Evolutionary conservation across 768 basidiomycete genomes (phyloP), one percentile per base, ranked within the genome.

Genomic region (Suillus occidentalis): DNA sequence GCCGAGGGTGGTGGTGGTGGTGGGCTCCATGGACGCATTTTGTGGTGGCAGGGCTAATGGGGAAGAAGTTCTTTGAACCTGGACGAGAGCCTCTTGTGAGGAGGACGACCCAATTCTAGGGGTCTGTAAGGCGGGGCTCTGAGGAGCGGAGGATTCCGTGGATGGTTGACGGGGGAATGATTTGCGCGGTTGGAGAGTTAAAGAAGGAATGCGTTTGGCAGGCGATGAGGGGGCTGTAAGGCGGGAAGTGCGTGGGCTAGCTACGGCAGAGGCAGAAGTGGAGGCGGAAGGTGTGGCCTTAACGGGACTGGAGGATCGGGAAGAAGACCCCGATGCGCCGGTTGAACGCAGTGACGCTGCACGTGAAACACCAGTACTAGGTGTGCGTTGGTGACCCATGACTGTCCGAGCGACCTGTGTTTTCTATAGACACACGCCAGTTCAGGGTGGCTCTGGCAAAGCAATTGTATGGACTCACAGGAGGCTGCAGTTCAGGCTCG

Each of bases 281-380:
- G 75, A 66, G 18, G 72, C 63, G 8, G 76, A 71, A 18, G 63
- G 13, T 0, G 58, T 59, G 40, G 82, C 76, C 71, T 89, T 89
- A 31, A 78, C 80, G 22, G 91, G 91, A 72, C 90, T 92, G 5
- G 77, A 75, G 8, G 91, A 85, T 22, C 91, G 87, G 10, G 89
- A 85, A 20, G 89, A 88, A 39, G 79, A 75, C 25, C 39, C 58
- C 57, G 79, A 68, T 50, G 74, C 72, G 25, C 64, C 71, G 2
- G 83, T 80, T 7, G 84, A 82, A 31, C 86, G 81, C 16, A 72
- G 75, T 67, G 65, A 80, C 69, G 70, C 79, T 73, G 67, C 80
- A 60, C 62, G 87, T 72, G 79, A 53, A n/a, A 71, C 75, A 47
- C 82, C 77, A 6, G 77, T 75, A 65, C 85, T 91, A n/a, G 82